Evolutionary conservation across 306 rosid species (phyloP), one percentile per base, ranked within the genome.

Genomic region (Rubus parviflorus): DNA sequence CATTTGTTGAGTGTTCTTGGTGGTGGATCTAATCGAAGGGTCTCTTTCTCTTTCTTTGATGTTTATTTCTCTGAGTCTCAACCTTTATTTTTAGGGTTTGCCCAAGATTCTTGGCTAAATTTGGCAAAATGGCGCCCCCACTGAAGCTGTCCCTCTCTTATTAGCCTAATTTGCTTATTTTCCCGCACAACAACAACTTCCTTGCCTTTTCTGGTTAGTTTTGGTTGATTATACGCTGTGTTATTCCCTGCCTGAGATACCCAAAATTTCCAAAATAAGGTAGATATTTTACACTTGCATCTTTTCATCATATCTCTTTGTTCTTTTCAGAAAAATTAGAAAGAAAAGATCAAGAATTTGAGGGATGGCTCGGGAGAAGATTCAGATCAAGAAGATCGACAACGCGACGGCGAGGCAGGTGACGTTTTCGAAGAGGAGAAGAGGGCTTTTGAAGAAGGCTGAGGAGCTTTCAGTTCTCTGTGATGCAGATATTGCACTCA

Each of bases 381-480:
- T 92, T 85, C 90, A 92, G 97, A 95, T 95, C 77, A 90, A 78
- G 97, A 95, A 92, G 90, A 95, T 95, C 77, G 94, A 89, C 70
- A 95, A 92, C 92, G 82, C 88, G 0, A 88, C 99, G 23, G 97
- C 99, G 7, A 88, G 99, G 79, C 97, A 95, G 70, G 99, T 95
- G 25, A 95, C 98, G 0, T 92, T 95, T 80, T 95, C 98, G 0
- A 95, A 95, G 90, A 77, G 98, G 35, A 76, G 97, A 45, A 90
- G 92, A 82, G 98, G 98, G 10, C 86, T 95, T 15, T 83, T 95
- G 65, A 95, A 95, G 82, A 95, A 92, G 66, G 97, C 98, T 1
- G 90, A 92, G 80, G 97, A 95, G 88, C 93, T 95, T n/a, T 90
- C 99, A 0, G 92, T 95, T 77, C 87, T 95, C 5, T 95, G 99